Evolutionary conservation across 371 early-diverging fungal species (phyloP), one percentile per base, ranked within the genome.

Genomic region (Lichtheimia ramosa): DNA sequence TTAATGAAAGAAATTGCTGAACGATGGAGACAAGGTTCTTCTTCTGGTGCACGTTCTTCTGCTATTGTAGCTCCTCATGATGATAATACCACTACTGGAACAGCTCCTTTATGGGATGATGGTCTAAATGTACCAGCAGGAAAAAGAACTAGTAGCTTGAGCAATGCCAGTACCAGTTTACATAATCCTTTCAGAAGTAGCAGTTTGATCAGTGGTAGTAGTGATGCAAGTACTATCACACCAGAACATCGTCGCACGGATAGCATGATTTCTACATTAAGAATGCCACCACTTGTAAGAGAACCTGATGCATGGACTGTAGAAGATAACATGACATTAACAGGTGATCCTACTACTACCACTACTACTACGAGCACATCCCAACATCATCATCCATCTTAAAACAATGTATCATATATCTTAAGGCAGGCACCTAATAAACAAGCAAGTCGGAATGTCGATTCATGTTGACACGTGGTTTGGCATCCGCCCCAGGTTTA

Each of bases 1-100:
- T 21, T 60, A 24, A 41, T 60, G n/a, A 60, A 60, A 41, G 61
- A 60, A 40, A 60, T 60, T 54, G 61, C 61, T 18, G 52, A 53
- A 14, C 54, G 61, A 12, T 60, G 61, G 61, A 54, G 46, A 39
- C 61, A 60, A 40, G 61, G 61, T 21, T 60, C 61, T 14, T 23
- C 53, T 4, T 50, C 61, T 1, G 61, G 61, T 16, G 61, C 61
- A 8, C 61, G 60, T 20, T 52, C 48, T 3, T 60, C 57, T 1
- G 55, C 40, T 15, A 28, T 56, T 4, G 46, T 42, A 48, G 28
- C 56, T 40, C 20, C 54, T 20, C 20, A 41, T 5, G 46, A 28
- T 56, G 27, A 34, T 34, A 1, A 34, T 34, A 0, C 34, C 2
- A 49, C 13, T 13, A 28, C 25, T 16, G 34, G 28, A 21, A n/a